Evolutionary conservation across 2,329 filamentous ascomycete genomes (phyloP), one percentile per base, ranked within the genome.

Genomic region (Tothia fuscella): DNA sequence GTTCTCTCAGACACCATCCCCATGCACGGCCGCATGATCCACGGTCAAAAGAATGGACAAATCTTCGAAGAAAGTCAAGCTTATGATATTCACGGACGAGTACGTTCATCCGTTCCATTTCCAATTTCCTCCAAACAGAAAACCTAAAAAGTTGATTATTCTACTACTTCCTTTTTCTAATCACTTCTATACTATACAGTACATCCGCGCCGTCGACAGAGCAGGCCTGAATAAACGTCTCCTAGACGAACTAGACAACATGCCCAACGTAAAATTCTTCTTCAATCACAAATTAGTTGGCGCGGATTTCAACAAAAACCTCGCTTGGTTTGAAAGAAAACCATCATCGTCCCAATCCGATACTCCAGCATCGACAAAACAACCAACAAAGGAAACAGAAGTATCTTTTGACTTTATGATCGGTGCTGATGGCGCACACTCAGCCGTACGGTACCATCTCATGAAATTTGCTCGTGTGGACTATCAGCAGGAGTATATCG

Each of bases 1-100:
- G 76, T 96, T 24, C 70, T 94, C 53, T 67, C 66, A 1, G 76
- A 80, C 39, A 89, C 88, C 0, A 86, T 96, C 46, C 88, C 89
- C 9, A 95, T 98, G 87, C 71, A 82, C 58, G 91, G 88, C 10
- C 84, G 91, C 20, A 98, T 98, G 91, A 93, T 98, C 48, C 91
- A 98, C 56, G 78, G 85, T 52, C 67, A 68, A 16, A 67, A 72
- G 6, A 65, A 71, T 14, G 84, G 85, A 4, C 62, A 75, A 19
- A 62, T 93, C 35, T 84, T 78, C 53, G 79, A 89, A 53, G 74
- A 79, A 46, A 66, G 83, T n/a, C 91, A 98, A 61, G 74, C 80
- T 47, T 98, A 98, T 58, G 91, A 98, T 60, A 72, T 84, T 7
- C 81, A 91, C 51, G 88, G 88, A 46, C 74, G 86, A 57, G 86